Base-by-base conservation (phyloP, 78 protist species). In the Corallochytrium limacisporum region DNA sequence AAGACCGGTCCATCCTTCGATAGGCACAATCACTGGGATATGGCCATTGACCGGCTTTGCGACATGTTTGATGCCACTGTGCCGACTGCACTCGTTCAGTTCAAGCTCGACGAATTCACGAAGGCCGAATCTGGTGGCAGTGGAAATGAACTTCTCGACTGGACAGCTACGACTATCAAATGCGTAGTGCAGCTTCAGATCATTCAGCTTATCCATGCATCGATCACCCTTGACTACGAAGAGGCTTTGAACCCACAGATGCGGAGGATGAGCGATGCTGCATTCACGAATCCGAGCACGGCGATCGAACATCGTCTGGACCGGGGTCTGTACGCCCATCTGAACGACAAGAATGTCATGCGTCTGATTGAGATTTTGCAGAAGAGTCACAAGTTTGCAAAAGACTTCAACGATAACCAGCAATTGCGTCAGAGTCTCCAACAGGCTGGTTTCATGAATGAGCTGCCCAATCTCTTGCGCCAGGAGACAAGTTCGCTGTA, bases 181-280 rank as follows among this genome's bases (percentile, higher is more conserved):
- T 55, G 74, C 16, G 74, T 68, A 16, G 62, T 55, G 7, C 65
- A 53, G 39, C 62, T 68, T 7, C 65, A 68, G 37, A 40, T 68
- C 39, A 68, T 68, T 3, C 55, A 53, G 65, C 50, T 65, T 1
- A 65, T 68, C 40, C 39, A 68, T 50, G 42, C 42, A 57, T 20
- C n/a, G n/a, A n/a, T n/a, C n/a, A n/a, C n/a, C n/a, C n/a, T n/a
- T n/a, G n/a, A n/a, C n/a, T n/a, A n/a, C 1, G 32, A n/a, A 42
- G 38, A 1, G 51, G 38, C 16, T 22, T 38, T 20, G 5, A 15
- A 33, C 18, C 66, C 29, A 8, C 33, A 1, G 22, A 24, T 2
- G 22, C 50, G 8, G 32, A 2, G 66, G 39, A 36, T 10, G 51
- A 2, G 24, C 40, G 3, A 10, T n/a, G 29, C 40, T 10, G 10